phyloP scores from a whole-genome alignment of 139 green algal species.

The Desmodesmus armatus region DNA sequence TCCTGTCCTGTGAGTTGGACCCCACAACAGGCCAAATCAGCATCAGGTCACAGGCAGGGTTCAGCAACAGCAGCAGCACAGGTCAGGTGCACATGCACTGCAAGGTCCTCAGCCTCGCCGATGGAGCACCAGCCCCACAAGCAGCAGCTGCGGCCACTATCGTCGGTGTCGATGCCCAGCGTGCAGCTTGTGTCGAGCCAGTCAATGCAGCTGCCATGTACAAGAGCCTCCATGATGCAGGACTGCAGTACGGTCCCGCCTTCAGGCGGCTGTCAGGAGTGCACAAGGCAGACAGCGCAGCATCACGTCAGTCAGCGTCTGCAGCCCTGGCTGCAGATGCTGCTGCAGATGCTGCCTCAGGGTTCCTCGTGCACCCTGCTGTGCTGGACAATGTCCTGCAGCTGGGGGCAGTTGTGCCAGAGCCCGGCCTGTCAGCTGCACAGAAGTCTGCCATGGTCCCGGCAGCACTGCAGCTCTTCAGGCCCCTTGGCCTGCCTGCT shows the following conservation, averaged over 20 bases:
- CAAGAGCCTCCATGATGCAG: constrained; percentile 55
- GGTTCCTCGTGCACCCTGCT: constrained; percentile 57
- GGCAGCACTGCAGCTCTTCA: constrained; percentile 52
- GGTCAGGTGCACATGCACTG: constrained; percentile 17
- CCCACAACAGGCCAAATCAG: too few species aligned
- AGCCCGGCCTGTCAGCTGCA: constrained; percentile 9
- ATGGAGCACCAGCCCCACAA: neutral
- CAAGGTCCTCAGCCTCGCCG: neutral
- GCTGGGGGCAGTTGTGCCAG: constrained; percentile 66
- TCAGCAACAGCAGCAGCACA: constrained; percentile 27
- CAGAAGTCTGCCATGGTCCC: constrained; percentile 59
- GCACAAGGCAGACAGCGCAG: constrained; percentile 17
- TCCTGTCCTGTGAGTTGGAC: too few species aligned
- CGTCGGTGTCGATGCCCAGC: constrained; percentile 47
- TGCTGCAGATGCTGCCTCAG: constrained; percentile 11
- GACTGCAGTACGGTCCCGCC: constrained; percentile 76
- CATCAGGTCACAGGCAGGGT: neutral
- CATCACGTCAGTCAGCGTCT: neutral
- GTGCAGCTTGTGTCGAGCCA: constrained; percentile 56
- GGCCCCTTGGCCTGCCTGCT: neutral
- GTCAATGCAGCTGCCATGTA: constrained; percentile 55
- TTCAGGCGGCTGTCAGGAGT: constrained; percentile 60
- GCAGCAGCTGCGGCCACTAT: neutral
- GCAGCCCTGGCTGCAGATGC: neutral
- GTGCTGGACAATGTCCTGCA: constrained; percentile 66